phyloP scores from a whole-genome alignment of 2,329 filamentous ascomycete genomes.

The Magnaporthales sp. region DNA sequence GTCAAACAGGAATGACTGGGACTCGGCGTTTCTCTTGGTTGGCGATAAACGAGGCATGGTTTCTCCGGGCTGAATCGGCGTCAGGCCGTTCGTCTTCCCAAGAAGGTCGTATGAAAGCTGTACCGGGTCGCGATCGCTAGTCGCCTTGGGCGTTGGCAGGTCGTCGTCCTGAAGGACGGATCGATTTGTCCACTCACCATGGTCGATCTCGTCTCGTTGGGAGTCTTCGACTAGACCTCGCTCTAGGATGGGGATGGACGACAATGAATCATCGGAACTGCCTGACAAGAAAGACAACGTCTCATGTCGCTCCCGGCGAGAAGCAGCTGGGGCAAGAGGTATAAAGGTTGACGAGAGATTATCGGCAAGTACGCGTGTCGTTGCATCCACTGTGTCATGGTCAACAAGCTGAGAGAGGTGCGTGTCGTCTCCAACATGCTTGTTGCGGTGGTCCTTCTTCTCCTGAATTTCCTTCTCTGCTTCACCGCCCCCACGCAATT shows the following conservation, averaged over 20 bases:
- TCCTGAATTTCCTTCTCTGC: slow-evolving; percentile 24
- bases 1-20: slow-evolving; percentile 28
- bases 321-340: background rate
- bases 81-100: slow-evolving; percentile 42
- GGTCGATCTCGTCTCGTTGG: slow-evolving; percentile 22
- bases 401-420: slow-evolving; percentile 8
- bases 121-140: slow-evolving; percentile 15
- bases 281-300: slow-evolving; percentile 43
- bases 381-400: slow-evolving; percentile 2
- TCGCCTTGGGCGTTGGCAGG: slow-evolving; percentile 13
- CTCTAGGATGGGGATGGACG: slow-evolving; percentile 68
- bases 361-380: background rate
- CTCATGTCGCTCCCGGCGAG: slow-evolving; percentile 11
- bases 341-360: slow-evolving; percentile 8
- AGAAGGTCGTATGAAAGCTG: slow-evolving; percentile 46
- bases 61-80: slow-evolving; percentile 29
- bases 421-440: slow-evolving; percentile 29
- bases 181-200: slow-evolving; percentile 42
- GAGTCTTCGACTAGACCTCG: slow-evolving; percentile 48
- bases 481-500: slow-evolving; percentile 5
- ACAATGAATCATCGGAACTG: slow-evolving; percentile 65
- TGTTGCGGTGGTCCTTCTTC: slow-evolving; percentile 35
- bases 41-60: slow-evolving; percentile 16
- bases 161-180: slow-evolving; percentile 44
- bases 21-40: background rate